Base-by-base conservation (phyloP, 257 asterid species). In the Echium plantagineum region DNA sequence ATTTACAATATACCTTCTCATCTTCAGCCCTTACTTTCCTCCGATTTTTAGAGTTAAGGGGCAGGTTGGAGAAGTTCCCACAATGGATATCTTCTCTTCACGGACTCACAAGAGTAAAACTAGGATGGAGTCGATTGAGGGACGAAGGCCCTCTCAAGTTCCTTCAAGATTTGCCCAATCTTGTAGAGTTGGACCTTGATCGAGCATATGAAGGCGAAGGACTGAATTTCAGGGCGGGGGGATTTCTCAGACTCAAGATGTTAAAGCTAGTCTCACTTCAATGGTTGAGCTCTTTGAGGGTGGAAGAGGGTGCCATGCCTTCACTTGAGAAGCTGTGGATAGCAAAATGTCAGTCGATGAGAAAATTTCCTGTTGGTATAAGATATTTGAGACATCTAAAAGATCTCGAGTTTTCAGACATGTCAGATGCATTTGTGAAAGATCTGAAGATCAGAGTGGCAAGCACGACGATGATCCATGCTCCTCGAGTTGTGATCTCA, bases 61-160 rank as follows among this genome's bases (percentile, higher is more conserved):
- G 72, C 6, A 20, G 32, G 48, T 21, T 76, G 57, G 63, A 68
- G 59, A 65, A 71, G 63, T 5, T 71, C 21, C 77, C 72, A 12
- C 59, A 24, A 9, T 75, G 77, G 80, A 22, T 75, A 52, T 21
- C 54, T 24, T 60, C 66, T 52, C 77, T 68, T 56, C 57, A 38
- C 6, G 64, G 75, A 32, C 61, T 71, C 18, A 49, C 54, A 4
- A 65, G 49, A 32, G 52, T 75, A 19, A 12, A 0, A 24, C 35
- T 75, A 6, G 21, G 6, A 1, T 30, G 58, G 64, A 67, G 70
- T 42, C 35, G 22, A 30, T 46, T 75, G 30, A 59, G 28, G 51
- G 74, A 75, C 15, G 47, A 69, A 56, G 71, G 57, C 10, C 70
- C 67, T 15, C 66, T 79, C 0, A 57, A 65, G 61, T 35, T 5